Evolutionary conservation across 2,329 filamentous ascomycete genomes (phyloP), one percentile per base, ranked within the genome.

Genomic region (Hortaea werneckii): DNA sequence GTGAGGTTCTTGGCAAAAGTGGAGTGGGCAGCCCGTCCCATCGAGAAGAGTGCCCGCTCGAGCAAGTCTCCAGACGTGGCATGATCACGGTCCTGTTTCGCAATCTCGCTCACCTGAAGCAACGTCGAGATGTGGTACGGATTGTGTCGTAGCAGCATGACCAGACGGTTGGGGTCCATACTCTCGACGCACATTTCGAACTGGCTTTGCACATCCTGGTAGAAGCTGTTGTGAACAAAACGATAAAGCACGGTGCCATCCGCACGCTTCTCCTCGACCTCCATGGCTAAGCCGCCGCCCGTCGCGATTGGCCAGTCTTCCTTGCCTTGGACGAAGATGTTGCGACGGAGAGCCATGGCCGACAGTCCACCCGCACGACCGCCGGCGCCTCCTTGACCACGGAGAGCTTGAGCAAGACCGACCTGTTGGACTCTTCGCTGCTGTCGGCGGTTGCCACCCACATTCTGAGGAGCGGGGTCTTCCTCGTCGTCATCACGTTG

Each of bases 91-190:
- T 95, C 87, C 54, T 95, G 85, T 62, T 92, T 90, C 9, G 88
- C 88, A 42, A 96, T 85, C 62, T 87, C 87, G 50, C 87, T 94
- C 28, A 94, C 88, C 62, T 95, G 89, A 20, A 96, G 80, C n/a
- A 96, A 76, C 2, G 87, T 89, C 1, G 87, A 92, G 54, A 96
- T 83, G 62, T 96, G 89, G 63, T 95, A 96, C 3, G 90, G 85
- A 57, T 87, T 81, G 54, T 74, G 72, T 50, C 79, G 76, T 2
- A 96, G 72, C 43, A 92, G 77, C 32, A 81, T 71, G 37, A 96
- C 80, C 68, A 98, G 78, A 45, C 82, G 76, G 65, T 94, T 83
- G 4, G 87, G 87, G 58, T 95, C 85, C 75, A 92, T 85, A 1
- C 76, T 77, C 56, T 85, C 82, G n/a, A 95, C 88, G 53, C 82